Percentiles rank a stretch among this genome's conserved stretches.
Conservation (phyloP, 768 basidiomycete species). For the Lactifluus hygrophoroides region DNA sequence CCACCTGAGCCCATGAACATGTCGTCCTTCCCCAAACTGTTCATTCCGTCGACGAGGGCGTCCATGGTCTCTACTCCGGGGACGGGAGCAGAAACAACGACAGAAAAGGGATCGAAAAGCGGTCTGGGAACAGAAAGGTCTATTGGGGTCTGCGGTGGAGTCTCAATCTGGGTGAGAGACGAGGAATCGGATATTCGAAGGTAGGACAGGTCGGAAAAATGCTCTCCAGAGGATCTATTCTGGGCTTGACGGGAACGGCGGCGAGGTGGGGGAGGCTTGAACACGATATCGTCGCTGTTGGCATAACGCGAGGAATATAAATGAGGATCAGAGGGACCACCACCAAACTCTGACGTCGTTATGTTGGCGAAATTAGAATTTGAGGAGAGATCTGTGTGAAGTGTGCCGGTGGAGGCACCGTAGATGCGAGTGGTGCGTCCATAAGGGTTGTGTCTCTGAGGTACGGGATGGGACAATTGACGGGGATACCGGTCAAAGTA, state of each 20-base stretch:
- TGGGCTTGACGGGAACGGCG: constrained; percentile 14
- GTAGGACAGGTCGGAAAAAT: constrained; percentile 15
- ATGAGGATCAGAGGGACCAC: constrained; percentile 6
- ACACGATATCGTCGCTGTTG: constrained; percentile 6
- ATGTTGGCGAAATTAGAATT: constrained; percentile 14
- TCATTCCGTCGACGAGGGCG: constrained; percentile 85
- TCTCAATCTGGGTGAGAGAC: constrained; percentile 53
- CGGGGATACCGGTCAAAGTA: constrained; percentile 37
- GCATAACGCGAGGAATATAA: not conserved
- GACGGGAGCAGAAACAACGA: constrained; percentile 67
- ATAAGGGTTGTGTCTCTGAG: not conserved
- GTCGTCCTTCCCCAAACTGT: constrained; percentile 52
- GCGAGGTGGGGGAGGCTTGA: constrained; percentile 5
- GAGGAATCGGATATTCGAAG: constrained; percentile 60
- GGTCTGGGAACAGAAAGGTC: constrained; percentile 33
- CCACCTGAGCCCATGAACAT: constrained; percentile 34
- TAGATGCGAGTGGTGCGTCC: not conserved
- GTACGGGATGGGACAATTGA: constrained; percentile 36
- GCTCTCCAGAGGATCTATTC: constrained; percentile 6
- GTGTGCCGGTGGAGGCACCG: constrained; percentile 6
- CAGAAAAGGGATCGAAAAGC: constrained; percentile 31
- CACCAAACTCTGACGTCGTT: not conserved
- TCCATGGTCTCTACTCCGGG: constrained; percentile 83
- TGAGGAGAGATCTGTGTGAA: constrained; percentile 13
- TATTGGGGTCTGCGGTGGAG: constrained; percentile 63